Percentiles rank a stretch among this genome's conserved stretches.
phyloP scores from a whole-genome alignment of 805 yeast genomes.

The Torulaspora indica region DNA sequence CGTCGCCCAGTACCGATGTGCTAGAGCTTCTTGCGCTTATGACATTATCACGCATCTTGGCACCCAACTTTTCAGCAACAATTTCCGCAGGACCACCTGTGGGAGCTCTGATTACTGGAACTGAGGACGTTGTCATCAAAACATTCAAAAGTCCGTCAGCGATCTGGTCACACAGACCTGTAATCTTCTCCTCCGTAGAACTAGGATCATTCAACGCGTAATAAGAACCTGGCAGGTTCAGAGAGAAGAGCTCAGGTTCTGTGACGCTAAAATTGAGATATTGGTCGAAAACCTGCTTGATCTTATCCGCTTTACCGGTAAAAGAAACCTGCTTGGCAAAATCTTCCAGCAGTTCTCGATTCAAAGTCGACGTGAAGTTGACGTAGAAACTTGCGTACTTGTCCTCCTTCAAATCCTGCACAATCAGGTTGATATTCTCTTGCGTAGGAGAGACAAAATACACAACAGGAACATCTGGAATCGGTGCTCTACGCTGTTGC shows the following conservation, averaged over 20 bases:
- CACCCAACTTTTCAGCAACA: constrained; percentile 82
- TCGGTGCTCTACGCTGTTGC: constrained; percentile 64
- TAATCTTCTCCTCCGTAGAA: constrained; percentile 72
- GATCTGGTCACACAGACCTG: constrained; percentile 58
- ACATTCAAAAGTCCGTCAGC: constrained; percentile 79
- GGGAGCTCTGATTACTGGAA: constrained; percentile 89
- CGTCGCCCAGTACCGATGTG: constrained; percentile 19
- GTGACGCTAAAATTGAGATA: constrained; percentile 88
- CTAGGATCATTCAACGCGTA: constrained; percentile 63
- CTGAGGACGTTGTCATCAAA: constrained; percentile 67
- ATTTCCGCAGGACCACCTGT: constrained; percentile 94
- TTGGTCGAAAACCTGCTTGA: constrained; percentile 90
- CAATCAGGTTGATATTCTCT: constrained; percentile 64
- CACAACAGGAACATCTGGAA: constrained; percentile 92
- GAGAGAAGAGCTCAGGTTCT: constrained; percentile 83
- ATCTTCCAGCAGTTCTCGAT: constrained; percentile 76
- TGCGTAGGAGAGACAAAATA: constrained; percentile 86
- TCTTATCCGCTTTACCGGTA: constrained; percentile 62
- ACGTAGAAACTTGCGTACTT: constrained; percentile 75
- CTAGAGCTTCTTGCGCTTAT: constrained; percentile 49
- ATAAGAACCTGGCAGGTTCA: constrained; percentile 65
- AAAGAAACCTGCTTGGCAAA: constrained; percentile 78
- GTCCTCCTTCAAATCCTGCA: constrained; percentile 67
- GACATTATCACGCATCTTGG: constrained; percentile 77
- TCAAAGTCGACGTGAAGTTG: constrained; percentile 78